Evolutionary conservation across 225 moss, liverwort and hornwort species (phyloP).

Genomic region (Polytrichum commune): DNA sequence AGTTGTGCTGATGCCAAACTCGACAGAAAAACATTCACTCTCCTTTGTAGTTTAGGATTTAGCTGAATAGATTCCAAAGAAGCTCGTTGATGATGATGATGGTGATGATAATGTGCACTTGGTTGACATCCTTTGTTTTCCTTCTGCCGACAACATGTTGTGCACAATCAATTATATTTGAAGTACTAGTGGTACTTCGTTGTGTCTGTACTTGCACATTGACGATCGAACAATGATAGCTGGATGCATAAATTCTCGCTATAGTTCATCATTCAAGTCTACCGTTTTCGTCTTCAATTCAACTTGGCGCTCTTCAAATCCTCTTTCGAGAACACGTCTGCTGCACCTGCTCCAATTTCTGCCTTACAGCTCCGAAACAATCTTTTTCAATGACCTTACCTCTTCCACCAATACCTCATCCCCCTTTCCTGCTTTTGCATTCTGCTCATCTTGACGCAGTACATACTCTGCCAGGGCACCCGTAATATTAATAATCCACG

Average conservation of each 20-base stretch:
- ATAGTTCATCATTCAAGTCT: slow-evolving; percentile 51
- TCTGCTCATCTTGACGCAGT: too few relatives aligned
- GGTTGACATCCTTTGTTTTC: too few relatives aligned
- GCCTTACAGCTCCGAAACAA: slow-evolving; percentile 53
- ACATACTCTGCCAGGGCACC: slow-evolving; percentile 48
- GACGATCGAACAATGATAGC: slow-evolving; percentile 61
- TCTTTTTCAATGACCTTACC: slow-evolving; percentile 49
- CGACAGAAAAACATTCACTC: too few relatives aligned
- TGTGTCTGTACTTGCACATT: slow-evolving; percentile 42
- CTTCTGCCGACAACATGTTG: too few relatives aligned
- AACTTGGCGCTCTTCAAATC: slow-evolving; percentile 50
- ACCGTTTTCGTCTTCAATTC: slow-evolving; percentile 67
- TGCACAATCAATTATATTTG: too few relatives aligned
- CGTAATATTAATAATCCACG: neutral
- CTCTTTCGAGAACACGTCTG: slow-evolving; percentile 51
- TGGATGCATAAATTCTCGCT: slow-evolving; percentile 67
- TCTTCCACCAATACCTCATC: slow-evolving; percentile 28
- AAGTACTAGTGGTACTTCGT: slow-evolving; percentile 58
- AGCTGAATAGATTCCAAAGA: too few relatives aligned
- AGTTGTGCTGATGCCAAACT: too few relatives aligned
- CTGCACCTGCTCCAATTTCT: slow-evolving; percentile 64
- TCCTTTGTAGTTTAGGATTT: too few relatives aligned
- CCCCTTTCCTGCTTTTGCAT: too few relatives aligned
- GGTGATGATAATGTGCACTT: too few relatives aligned
- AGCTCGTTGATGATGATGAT: too few relatives aligned